Conservation (phyloP, 1,284 basidiomycete species). For the Cryptococcus wingfieldii region DNA sequence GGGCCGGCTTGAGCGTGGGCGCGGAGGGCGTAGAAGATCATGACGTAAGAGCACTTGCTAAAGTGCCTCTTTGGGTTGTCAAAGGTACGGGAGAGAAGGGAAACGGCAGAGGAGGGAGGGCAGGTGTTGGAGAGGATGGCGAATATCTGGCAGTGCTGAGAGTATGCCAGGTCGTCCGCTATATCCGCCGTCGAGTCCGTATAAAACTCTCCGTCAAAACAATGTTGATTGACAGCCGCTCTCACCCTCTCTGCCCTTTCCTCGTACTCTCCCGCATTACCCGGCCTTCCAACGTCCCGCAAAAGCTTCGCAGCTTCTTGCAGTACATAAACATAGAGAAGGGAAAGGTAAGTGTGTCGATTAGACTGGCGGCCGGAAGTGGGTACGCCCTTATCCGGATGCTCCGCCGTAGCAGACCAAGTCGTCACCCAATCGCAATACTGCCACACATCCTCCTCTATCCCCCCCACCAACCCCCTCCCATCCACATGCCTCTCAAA, state of each 20-base stretch:
- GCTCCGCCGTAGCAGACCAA: constrained; percentile 18
- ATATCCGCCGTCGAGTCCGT: constrained; percentile 26
- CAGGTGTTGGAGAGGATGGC: constrained; percentile 19
- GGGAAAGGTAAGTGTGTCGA: constrained; percentile 29
- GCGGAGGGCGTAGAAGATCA: constrained; percentile 32
- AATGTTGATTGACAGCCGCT: constrained; percentile 22
- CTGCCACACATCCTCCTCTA: constrained; percentile 26
- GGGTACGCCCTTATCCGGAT: constrained; percentile 29
- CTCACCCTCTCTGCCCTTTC: constrained; percentile 10
- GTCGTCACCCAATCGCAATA: constrained; percentile 30
- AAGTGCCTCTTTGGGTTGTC: constrained; percentile 1
- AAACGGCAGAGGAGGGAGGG: constrained; percentile 1
- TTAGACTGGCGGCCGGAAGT: constrained; percentile 21
- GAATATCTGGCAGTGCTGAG: constrained; percentile 31
- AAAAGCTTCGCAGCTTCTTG: constrained; percentile 16
- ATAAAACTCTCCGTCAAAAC: constrained; percentile 24
- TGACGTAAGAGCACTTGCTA: constrained; percentile 25
- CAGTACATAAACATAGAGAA: constrained; percentile 27
- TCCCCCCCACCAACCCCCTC: constrained; percentile 22
- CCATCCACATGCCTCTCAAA: constrained; percentile 26
- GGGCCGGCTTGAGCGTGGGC: constrained; percentile 18
- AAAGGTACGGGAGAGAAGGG: constrained; percentile 16
- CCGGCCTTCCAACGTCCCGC: constrained; percentile 15
- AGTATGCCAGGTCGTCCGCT: constrained; percentile 12
- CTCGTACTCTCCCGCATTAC: constrained; percentile 19